These are phyloP conservation scores for Prototheca wickerhamii DNA, from an alignment of 163 green algal species.

Conservation along the genomic window DNA sequence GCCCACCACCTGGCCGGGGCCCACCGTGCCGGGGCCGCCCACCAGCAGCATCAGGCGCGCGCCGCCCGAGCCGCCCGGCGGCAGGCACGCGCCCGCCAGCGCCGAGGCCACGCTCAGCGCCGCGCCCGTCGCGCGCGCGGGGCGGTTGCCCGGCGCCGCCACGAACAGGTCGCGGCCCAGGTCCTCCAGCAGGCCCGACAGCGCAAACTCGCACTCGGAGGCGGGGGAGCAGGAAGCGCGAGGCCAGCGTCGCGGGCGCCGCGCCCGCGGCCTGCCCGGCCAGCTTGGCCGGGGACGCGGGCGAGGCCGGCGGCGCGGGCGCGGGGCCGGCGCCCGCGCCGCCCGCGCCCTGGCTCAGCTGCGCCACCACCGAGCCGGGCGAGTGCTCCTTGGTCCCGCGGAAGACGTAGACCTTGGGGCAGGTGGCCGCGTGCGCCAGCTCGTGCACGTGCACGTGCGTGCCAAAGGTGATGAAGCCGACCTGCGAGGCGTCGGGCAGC, in stretches of 20 bases:
- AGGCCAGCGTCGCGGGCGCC: conserved; percentile 2
- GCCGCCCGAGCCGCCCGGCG: conserved; percentile 48
- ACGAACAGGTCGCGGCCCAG: conserved; percentile 84
- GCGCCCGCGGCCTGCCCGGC: conserved; percentile 7
- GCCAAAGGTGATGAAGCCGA: conserved; percentile 90
- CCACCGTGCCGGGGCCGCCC: conserved; percentile 84
- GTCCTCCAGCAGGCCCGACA: conserved; percentile 82
- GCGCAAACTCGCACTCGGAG: conserved; percentile 81
- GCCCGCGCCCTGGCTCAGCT: conserved; percentile 57
- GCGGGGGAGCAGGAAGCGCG: conserved; percentile 84
- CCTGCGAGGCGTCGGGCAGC: conserved; percentile 64
- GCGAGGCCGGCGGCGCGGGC: not conserved
- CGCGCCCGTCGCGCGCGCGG: conserved; percentile 81
- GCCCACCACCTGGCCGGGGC: conserved; percentile 77
- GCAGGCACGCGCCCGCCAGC: conserved; percentile 63
- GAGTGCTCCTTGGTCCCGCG: conserved; percentile 41
- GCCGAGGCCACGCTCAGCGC: conserved; percentile 74
- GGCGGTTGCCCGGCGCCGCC: conserved; percentile 56
- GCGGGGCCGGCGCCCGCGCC: conserved; percentile 4
- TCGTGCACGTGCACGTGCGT: conserved; percentile 94
- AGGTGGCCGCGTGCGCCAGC: conserved; percentile 78
- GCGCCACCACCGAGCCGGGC: conserved; percentile 42
- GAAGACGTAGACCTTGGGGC: conserved; percentile 91
- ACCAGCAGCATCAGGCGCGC: conserved; percentile 83
- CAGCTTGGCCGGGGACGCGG: not conserved